These are phyloP conservation scores for Deuterostichococcus epilithicus DNA, from an alignment of 139 green algal genomes.

Conservation along the genomic window DNA sequence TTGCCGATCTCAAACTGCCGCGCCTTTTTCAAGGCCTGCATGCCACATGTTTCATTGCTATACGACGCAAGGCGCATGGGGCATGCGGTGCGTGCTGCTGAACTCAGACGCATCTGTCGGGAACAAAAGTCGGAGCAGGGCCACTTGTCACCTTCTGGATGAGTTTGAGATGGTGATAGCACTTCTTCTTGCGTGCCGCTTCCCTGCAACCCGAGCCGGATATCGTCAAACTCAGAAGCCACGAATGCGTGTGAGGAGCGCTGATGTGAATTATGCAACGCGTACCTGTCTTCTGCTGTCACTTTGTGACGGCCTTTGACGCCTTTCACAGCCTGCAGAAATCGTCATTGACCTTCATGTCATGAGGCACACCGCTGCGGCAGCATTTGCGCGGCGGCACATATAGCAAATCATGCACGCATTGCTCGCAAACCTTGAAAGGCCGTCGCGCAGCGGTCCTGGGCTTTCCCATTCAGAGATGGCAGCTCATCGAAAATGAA, in stretches of 20 bases:
- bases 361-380: too few relatives aligned
- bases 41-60: not conserved
- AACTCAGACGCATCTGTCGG: not conserved
- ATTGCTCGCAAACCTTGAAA: too few relatives aligned
- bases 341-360: not conserved
- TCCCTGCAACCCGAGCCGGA: not conserved
- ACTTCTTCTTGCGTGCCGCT: not conserved
- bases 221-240: too few relatives aligned
- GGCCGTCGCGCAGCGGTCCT: too few relatives aligned
- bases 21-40: not conserved
- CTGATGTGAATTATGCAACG: too few relatives aligned
- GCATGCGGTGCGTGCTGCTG: not conserved
- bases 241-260: too few relatives aligned
- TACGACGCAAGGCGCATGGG: too few relatives aligned
- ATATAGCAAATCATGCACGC: too few relatives aligned
- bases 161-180: not conserved
- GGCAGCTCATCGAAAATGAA: too few relatives aligned
- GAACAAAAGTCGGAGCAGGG: not conserved
- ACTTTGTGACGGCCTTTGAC: not conserved
- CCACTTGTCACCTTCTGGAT: not conserved
- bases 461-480: too few relatives aligned
- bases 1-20: conserved; percentile 4
- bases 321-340: not conserved
- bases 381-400: too few relatives aligned
- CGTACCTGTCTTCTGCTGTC: not conserved